Percentiles rank a stretch among this genome's conserved stretches.
phyloP scores from a whole-genome alignment of 208 protist species.

The Sergeia podlipaevii region DNA sequence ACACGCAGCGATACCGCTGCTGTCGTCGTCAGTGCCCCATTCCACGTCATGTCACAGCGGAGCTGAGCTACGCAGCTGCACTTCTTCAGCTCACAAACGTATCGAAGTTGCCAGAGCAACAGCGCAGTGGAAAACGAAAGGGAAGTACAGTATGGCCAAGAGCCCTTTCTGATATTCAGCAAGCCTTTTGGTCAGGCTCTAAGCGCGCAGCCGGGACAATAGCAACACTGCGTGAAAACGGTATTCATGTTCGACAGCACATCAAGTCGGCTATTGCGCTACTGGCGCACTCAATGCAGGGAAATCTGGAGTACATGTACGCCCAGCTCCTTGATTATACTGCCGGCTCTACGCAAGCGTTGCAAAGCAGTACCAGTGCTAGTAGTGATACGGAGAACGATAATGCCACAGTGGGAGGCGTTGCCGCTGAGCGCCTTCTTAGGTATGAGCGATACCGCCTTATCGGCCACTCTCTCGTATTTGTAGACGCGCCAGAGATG shows the following conservation, averaged over 20 bases:
- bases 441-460: conserved; percentile 58
- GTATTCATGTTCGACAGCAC: conserved; percentile 46
- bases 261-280: conserved; percentile 29
- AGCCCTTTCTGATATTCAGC: conserved; percentile 18
- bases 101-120: too few species aligned
- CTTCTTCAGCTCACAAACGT: too few species aligned
- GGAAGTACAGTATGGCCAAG: too few species aligned
- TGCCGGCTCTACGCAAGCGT: background rate
- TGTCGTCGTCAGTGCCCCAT: background rate
- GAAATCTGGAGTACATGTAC: conserved; percentile 25
- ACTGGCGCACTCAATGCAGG: conserved; percentile 27
- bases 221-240: conserved; percentile 61
- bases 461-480: too few species aligned
- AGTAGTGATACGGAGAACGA: background rate
- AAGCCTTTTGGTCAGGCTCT: conserved; percentile 46
- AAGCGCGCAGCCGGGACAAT: conserved; percentile 40
- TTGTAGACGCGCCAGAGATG: too few species aligned
- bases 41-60: conserved; percentile 3
- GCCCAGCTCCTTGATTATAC: conserved; percentile 32
- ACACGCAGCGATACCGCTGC: background rate
- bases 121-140: too few species aligned
- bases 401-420: background rate
- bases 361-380: background rate
- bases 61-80: conserved; percentile 35
- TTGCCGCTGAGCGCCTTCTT: conserved; percentile 26